phyloP scores from a whole-genome alignment of 1,139 yeast species.

The Geotrichum restrictum region DNA sequence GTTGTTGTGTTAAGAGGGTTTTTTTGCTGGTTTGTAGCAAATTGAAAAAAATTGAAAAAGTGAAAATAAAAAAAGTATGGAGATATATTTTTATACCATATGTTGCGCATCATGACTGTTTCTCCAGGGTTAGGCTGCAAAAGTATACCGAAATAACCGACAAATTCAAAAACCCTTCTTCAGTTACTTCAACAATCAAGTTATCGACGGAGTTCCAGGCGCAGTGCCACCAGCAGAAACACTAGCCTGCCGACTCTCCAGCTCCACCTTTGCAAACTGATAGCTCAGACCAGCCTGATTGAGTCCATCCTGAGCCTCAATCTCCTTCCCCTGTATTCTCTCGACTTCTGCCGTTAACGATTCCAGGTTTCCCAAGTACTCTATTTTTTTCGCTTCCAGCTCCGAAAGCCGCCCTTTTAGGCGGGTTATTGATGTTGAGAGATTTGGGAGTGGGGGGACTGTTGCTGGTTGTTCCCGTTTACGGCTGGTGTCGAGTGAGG shows the following conservation, averaged over 20 bases:
- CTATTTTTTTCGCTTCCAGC: not conserved
- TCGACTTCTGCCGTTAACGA: conserved; percentile 17
- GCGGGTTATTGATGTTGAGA: not conserved
- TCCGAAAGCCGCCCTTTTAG: not conserved
- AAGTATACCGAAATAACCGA: not conserved
- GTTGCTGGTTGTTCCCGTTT: not conserved
- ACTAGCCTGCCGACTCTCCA: conserved; percentile 10
- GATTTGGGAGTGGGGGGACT: conserved; percentile 5
- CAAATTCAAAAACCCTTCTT: too few species aligned
- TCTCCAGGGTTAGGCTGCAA: conserved; percentile 15
- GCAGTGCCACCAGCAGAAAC: conserved; percentile 1
- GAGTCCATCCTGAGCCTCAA: conserved; percentile 18
- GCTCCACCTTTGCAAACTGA: conserved; percentile 14
- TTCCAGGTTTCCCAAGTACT: conserved; percentile 11
- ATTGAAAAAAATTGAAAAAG: too few species aligned
- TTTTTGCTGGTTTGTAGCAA: not conserved
- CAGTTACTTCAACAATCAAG: too few species aligned
- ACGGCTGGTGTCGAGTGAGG: not conserved
- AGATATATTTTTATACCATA: too few species aligned
- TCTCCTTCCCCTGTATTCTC: conserved; percentile 20
- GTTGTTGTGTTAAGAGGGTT: not conserved
- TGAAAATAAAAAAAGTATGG: not conserved
- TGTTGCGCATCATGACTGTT: too few species aligned
- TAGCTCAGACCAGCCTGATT: conserved; percentile 20
- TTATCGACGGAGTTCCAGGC: conserved; percentile 3